Base-by-base conservation (phyloP, 148 eudicot genomes). In the Hydrangea macrophylla region DNA sequence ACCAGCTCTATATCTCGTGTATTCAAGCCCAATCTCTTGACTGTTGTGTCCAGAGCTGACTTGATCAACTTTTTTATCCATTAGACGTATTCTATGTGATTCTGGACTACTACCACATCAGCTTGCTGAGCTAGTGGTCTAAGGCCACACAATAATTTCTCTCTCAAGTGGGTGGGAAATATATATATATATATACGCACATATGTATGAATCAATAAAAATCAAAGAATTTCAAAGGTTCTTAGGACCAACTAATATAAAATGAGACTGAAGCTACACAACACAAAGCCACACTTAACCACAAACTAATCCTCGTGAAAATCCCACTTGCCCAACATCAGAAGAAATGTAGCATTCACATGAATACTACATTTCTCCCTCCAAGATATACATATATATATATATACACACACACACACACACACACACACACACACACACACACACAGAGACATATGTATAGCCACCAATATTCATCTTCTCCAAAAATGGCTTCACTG, bases 341-440 rank as follows among this genome's bases (percentile, higher is more conserved):
- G 79, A 81, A 65, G 75, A 78, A 72, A 71, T 73, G 64, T 71
- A 84, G 26, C 80, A 75, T 65, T 70, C 83, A 64, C 56, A 28
- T 56, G 83, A 82, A 59, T 65, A 71, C 69, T 55, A 73, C 76
- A 51, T 67, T 60, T 77, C 86, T 77, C 79, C 79, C 66, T 73
- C 75, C 60, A 56, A 55, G 53, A 55, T 39, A 75, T 73, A 42
- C 51, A 48, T 42, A 20, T 20, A 5, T 25, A 6, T 53, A 40
- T 55, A 56, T 70, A 54, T 54, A 74, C 59, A 45, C 60, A 17
- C 57, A 78, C 33, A 44, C 30, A 30, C 48, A 64, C 17, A 8
- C 62, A 74, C 54, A 50, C 27, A 37, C 82, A 86, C 88, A 88
- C 83, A 89, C 81, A 78, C 33, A 44, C 30, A 30, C 48, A 64